Base-by-base conservation (phyloP, 192 early-diverging fungal genomes). In the Thamnidium elegans region DNA sequence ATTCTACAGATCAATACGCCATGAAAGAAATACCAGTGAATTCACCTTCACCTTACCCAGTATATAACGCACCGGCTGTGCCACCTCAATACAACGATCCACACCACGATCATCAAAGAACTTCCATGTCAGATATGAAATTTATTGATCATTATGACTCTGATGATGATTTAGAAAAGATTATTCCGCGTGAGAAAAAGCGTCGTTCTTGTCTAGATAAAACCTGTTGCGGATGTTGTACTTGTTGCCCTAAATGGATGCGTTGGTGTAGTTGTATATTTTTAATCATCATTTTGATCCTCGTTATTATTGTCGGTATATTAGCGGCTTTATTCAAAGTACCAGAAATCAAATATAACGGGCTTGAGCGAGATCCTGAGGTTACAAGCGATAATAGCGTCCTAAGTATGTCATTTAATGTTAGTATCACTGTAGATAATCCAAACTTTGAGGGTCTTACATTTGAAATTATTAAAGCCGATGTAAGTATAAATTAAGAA, bases 401-500 rank as follows among this genome's bases (percentile, higher is more conserved):
- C 3, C 32, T 59, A 7, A 59, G 43, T 8, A 45, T 45, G 10
- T 13, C 7, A 0, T 59, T 59, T 21, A 45, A 21, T 21, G 43
- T 59, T 20, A 20, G 31, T 45, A 79, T 79, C 39, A 44, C 63
- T 6, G 77, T 81, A 58, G 47, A 62, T 17, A 81, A 81, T 58
- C 80, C 80, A n/a, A 81, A 81, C 51, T 69, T 78, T 46, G 42
- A 75, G 48, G 74, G 77, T 15, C 66, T 78, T 47, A 76, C 73
- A 17, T 81, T 81, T 34, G 74, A 76, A 23, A 62, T 69, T 5
- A 78, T 81, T 46, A 51, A 65, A 46, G 80, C 77, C n/a, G 77
- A 78, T 10, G 79, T 80, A 80, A 72, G 70, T 55, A 43, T 13
- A 19, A 20, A 43, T 21, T 39, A 36, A 56, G n/a, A n/a, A n/a